Evolutionary conservation across 345 rosid genomes (phyloP).

Genomic region (Cardiospermum halicacabum): DNA sequence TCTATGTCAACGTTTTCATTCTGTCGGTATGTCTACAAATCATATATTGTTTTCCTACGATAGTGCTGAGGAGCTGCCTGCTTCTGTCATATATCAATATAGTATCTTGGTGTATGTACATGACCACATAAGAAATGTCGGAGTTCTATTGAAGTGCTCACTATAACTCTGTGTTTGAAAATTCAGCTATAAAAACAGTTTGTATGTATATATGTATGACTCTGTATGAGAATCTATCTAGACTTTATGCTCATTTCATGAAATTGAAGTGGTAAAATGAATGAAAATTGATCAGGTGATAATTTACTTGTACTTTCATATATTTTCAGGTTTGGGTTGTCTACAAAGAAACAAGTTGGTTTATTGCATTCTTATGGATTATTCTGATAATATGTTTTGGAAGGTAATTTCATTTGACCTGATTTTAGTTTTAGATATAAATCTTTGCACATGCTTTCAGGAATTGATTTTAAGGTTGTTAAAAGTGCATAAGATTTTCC

Average conservation of each 20-base stretch:
- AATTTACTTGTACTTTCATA: background rate
- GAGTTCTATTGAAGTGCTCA: too few relatives aligned
- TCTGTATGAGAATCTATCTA: background rate
- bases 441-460: too few relatives aligned
- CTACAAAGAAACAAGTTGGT: constrained; percentile 80
- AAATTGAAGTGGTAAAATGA: background rate
- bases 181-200: too few relatives aligned
- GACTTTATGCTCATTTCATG: background rate
- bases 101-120: too few relatives aligned
- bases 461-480: too few relatives aligned
- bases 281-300: background rate
- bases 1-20: constrained; percentile 59
- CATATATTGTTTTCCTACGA: background rate
- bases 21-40: constrained; percentile 54
- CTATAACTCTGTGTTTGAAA: too few relatives aligned
- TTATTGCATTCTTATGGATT: constrained; percentile 61
- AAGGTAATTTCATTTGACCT: constrained; percentile 47
- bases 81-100: too few relatives aligned
- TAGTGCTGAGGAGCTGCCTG: too few relatives aligned
- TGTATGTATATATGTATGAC: too few relatives aligned
- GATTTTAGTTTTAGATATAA: background rate
- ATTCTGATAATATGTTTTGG: constrained; percentile 67
- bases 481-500: background rate
- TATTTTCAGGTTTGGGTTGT: constrained; percentile 63
- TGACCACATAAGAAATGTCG: too few relatives aligned